Base-by-base conservation (phyloP, 148 eudicot species). In the Rhododendron williamsianum region DNA sequence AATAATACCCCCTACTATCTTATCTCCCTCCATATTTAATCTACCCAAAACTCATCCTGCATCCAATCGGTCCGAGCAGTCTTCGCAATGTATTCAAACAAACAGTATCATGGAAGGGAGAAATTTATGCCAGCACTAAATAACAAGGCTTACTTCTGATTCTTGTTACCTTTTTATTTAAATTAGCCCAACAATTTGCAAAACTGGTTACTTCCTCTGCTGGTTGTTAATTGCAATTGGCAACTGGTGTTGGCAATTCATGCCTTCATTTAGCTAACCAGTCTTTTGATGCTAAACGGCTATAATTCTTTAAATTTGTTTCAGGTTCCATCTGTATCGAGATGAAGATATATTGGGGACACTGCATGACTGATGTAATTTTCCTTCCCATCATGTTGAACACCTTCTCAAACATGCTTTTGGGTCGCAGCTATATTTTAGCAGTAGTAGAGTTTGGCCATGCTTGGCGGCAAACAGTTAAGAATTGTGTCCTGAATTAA, bases 251-350 rank as follows among this genome's bases (percentile, higher is more conserved):
- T 25, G 27, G 33, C 0, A 15, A 78, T 45, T 8, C 25, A 45
- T 45, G 18, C 49, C 1, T 76, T 41, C 12, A 21, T 38, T 41
- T 38, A n/a, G 81, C 56, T n/a, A 45, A 78, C 30, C 54, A 9
- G 30, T 78, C 54, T 21, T 78, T 45, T 4, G 81, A 45, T 78
- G 81, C 54, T 45, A n/a, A 78, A 69, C 8, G 11, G 10, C 3
- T 9, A 54, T 46, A n/a, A 11, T 45, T 45, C 25, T 45, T n/a
- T 16, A 54, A 45, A 78, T 23, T 78, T 78, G 54, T 78, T 78
- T 78, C 81, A 78, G 81, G 81, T 78, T 19, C 54, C 54, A 78
- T 78, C 81, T 78, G 33, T 78, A 78, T 78, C 81, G 81, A 45
- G 81, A 78, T 10, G 81, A 78, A 27, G 81, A 78, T n/a, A 78